Base-by-base conservation (phyloP, 371 early-diverging fungal genomes). In the Rhizopus stolonifer region DNA sequence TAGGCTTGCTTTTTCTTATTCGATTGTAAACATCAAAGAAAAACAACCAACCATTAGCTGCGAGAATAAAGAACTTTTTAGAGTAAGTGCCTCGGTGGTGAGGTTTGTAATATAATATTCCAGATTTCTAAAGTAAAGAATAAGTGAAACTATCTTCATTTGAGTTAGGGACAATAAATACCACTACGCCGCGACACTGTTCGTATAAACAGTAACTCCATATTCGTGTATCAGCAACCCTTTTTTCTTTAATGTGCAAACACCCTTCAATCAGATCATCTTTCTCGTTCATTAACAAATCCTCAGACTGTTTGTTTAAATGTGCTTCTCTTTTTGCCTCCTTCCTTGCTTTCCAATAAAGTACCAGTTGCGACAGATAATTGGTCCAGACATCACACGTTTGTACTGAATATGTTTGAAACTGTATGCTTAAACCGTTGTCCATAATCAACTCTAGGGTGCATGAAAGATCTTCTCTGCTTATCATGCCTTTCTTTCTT, bases 161-260 rank as follows among this genome's bases (percentile, higher is more conserved):
- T 0, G n/a, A n/a, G n/a, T n/a, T n/a, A n/a, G n/a, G n/a, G n/a
- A n/a, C n/a, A n/a, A n/a, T 11, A 47, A 55, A 42, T 69, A 73
- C 71, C 52, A 60, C 72, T 21, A 71, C 53, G 58, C 71, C 72
- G 18, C 67, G 67, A 32, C 74, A 72, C 56, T 63, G 62, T 7
- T 70, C 67, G 49, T 61, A 72, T 2, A 69, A 25, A 49, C 85
- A 85, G 51, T 69, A 69, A 29, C 77, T 82, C 85, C 85, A 85
- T 4, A 82, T 67, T 4, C 71, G 69, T 1, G 81, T 76, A 36
- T 80, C 74, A 11, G 66, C 77, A 36, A 56, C 22, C 0, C 50
- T 15, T 23, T 52, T 46, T 3, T 54, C 24, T 14, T 40, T 42
- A 3, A 38, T 42, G 43, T 53, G 49, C 6, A 10, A 5, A 39